A percentile compares a stretch with the other conserved stretches of the same genome.
These are phyloP conservation scores for Symbiodinium natans DNA, from an alignment of 73 alveolate species.

Conservation along the genomic window DNA sequence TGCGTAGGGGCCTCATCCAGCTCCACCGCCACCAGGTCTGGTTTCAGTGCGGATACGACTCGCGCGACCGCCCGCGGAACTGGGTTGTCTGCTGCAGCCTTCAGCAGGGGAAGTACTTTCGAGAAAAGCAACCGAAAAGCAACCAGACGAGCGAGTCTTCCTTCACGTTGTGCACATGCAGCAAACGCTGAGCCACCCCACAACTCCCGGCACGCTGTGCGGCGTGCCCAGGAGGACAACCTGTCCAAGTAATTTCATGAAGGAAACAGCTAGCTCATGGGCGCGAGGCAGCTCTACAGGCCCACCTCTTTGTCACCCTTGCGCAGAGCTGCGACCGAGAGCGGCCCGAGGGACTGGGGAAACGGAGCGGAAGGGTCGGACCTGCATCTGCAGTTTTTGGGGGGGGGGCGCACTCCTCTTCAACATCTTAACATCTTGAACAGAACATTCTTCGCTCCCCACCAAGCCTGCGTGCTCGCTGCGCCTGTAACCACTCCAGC, in stretches of 20 bases:
- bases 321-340: conserved; percentile 56
- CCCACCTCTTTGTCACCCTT: background rate
- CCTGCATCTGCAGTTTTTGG: background rate
- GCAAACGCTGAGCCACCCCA: background rate
- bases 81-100: conserved; percentile 33
- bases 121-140: background rate
- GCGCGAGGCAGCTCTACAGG: background rate
- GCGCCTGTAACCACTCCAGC: conserved; percentile 27
- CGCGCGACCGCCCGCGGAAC: conserved; percentile 53
- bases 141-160: no score
- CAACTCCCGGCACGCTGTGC: conserved; percentile 64
- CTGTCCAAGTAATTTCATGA: background rate
- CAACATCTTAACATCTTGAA: no score
- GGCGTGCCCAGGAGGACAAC: conserved; percentile 53
- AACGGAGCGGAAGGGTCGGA: background rate
- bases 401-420: background rate
- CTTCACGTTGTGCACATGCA: background rate
- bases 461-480: conserved; percentile 7
- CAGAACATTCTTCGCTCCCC: no score
- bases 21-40: conserved; percentile 79
- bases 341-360: conserved; percentile 61
- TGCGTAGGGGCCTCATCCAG: conserved; percentile 31
- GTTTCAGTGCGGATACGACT: background rate
- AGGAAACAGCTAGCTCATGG: background rate
- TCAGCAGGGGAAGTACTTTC: background rate